Base-by-base conservation (phyloP, 192 early-diverging fungal genomes). In the Backusella sp. region DNA sequence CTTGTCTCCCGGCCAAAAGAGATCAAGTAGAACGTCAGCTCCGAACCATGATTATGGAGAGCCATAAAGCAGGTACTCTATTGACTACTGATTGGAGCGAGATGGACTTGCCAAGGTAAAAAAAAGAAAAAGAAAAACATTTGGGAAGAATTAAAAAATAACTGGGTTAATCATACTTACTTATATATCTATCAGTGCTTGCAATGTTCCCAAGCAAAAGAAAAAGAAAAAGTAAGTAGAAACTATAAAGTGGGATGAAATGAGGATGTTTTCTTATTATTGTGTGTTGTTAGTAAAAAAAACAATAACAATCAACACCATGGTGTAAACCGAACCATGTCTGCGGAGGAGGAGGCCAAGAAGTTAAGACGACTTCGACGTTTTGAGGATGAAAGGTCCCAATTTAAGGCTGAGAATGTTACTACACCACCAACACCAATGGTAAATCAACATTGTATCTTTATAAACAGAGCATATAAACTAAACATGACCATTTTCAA, bases 21-120 rank as follows among this genome's bases (percentile, higher is more conserved):
- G 73, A 74, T 68, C 59, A 74, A 44, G 73, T 65, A 17, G 65
- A 67, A 19, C 12, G 44, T 34, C 59, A 74, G 28, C 30, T 74
- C 14, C 39, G 73, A 34, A 68, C 49, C 66, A 26, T 74, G 6
- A 74, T 74, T 1, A 37, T 74, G 26, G 73, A 74, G 30, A 67
- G 36, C 4, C 65, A 68, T 56, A 56, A 62, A 8, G 77, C 84
- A 14, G 82, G 83, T 23, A 83, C 77, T 19, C 73, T 94, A 21
- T 85, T 83, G 71, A 84, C 83, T 0, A 86, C 90, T 0, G 90
- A 93, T 75, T 95, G 94, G 94, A 88, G 90, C 12, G 83, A 85
- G n/a, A 90, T 92, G 89, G 77, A 78, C 0, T 72, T 95, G 35
- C 92, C 94, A 66, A 80, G 74, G 92, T 92, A 85, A 73, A 62